Base-by-base conservation (phyloP, 139 green algal genomes). In the Chlorella vulgaris region DNA sequence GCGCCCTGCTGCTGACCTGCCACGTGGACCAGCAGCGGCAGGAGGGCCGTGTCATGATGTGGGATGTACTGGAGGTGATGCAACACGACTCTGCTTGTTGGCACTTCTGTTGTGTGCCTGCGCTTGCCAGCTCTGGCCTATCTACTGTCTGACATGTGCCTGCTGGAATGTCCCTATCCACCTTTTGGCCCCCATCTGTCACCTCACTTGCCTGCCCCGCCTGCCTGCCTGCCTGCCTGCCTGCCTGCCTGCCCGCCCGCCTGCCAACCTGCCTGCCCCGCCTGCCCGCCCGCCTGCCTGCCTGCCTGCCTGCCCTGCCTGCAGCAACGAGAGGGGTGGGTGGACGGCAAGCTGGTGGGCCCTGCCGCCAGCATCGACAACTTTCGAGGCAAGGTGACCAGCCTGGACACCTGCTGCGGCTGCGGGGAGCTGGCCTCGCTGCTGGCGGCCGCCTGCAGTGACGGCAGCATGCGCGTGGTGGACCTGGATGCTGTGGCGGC, bases 401-500 rank as follows among this genome's bases (percentile, higher is more conserved):
- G 22, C 10, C 43, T 29, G 2, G 70, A 77, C 29, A 65, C 29
- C 66, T 80, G 60, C 22, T 82, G 76, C 55, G 31, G 35, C 55
- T 29, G 55, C 55, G 55, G 55, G 8, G 55, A 65, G 5, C 29
- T 28, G 7, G n/a, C 0, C 4, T 43, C 29, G n/a, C 42, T 80
- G 55, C 43, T 98, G 33, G 94, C 93, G n/a, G 85, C 92, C 28
- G 92, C 91, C 19, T 97, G 94, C 79, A 93, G 94, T 76, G 94
- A 98, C 71, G 94, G 94, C 74, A 90, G 85, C 81, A 81, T 95
- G 51, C 82, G 91, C 7, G 69, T 97, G 28, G 93, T 94, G 67
- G 83, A 86, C 60, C 29, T 86, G 70, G 29, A 31, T 0, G 70
- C 47, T 31, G 36, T 77, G 4, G 70, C 50, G 4, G 29, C 31